A percentile compares a stretch with the other conserved stretches of the same genome.
Evolutionary conservation across 768 basidiomycete genomes (phyloP).

Genomic region (Holtermanniella nyarrowii): DNA sequence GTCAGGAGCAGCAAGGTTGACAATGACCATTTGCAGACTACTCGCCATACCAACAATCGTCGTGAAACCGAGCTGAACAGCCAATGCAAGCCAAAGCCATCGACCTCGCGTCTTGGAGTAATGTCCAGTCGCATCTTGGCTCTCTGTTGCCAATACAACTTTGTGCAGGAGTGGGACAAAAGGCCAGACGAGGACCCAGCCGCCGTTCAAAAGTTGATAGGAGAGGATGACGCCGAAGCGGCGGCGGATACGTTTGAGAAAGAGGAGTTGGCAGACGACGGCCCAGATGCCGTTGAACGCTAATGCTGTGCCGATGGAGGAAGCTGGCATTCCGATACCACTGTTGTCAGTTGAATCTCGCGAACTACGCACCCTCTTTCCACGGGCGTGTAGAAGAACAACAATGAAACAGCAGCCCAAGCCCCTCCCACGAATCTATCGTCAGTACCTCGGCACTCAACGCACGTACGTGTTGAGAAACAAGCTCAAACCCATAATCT

Average conservation of each 20-base stretch:
- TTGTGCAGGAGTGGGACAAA: conserved; percentile 27
- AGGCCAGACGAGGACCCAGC: conserved; percentile 31
- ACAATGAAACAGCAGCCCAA: conserved; percentile 32
- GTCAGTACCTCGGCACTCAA: neutral
- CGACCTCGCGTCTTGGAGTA: conserved; percentile 19
- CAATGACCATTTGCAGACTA: conserved; percentile 33
- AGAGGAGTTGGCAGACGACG: conserved; percentile 30
- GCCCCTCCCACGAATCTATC: conserved; percentile 32
- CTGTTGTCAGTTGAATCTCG: conserved; percentile 13
- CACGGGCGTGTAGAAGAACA: conserved; percentile 36
- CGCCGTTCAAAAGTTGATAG: conserved; percentile 32
- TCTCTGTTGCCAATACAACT: conserved; percentile 25
- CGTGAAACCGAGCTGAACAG: conserved; percentile 25
- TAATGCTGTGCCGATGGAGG: conserved; percentile 34
- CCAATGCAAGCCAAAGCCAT: conserved; percentile 24
- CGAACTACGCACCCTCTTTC: conserved; percentile 27
- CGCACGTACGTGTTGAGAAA: conserved; percentile 33
- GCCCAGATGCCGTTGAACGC: conserved; percentile 36
- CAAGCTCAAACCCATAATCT: conserved; percentile 25
- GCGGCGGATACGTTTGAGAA: conserved; percentile 28
- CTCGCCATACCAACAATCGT: conserved; percentile 27
- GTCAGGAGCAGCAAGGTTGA: conserved; percentile 34
- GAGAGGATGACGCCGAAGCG: conserved; percentile 25
- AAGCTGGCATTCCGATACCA: conserved; percentile 35
- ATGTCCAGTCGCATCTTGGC: conserved; percentile 3